Evolutionary conservation across 768 basidiomycete species (phyloP).

Genomic region (Mycena chlorophos): DNA sequence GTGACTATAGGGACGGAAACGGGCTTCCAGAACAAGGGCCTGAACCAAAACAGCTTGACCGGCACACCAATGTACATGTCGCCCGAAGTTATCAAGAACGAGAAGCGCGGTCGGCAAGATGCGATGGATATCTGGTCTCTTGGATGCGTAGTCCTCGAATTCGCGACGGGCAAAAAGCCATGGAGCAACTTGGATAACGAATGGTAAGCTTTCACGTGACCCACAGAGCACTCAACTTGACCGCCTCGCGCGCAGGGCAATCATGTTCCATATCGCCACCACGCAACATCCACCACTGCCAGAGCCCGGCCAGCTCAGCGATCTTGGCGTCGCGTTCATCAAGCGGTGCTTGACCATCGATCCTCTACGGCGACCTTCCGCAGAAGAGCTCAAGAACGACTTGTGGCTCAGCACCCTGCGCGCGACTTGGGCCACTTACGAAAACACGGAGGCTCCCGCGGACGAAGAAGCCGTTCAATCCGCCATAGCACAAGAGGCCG

Average conservation of each 20-base stretch:
- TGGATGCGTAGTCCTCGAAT: slow-evolving; percentile 96
- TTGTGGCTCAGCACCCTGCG: slow-evolving; percentile 88
- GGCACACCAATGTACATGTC: slow-evolving; percentile 99
- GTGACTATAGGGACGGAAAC: slow-evolving; percentile 41
- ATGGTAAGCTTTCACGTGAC: no score
- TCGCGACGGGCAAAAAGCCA: slow-evolving; percentile 93
- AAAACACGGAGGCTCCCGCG: slow-evolving; percentile 57
- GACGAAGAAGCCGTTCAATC: slow-evolving; percentile 53
- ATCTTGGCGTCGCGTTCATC: slow-evolving; percentile 90
- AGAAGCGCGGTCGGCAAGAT: slow-evolving; percentile 81
- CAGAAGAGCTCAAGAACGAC: slow-evolving; percentile 81
- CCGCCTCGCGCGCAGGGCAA: no score
- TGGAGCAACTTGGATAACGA: slow-evolving; percentile 99
- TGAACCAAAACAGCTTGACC: slow-evolving; percentile 81
- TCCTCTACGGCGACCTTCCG: slow-evolving; percentile 78
- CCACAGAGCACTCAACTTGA: no score
- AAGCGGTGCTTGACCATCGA: slow-evolving; percentile 89
- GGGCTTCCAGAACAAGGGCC: slow-evolving; percentile 45
- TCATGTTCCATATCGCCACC: slow-evolving; percentile 99
- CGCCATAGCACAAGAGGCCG: slow-evolving; percentile 55
- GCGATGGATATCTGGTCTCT: slow-evolving; percentile 99
- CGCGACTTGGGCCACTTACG: slow-evolving; percentile 66
- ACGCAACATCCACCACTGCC: slow-evolving; percentile 96
- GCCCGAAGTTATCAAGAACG: slow-evolving; percentile 96
- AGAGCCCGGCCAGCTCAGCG: slow-evolving; percentile 85